These are phyloP conservation scores for Acacia confusa DNA, from an alignment of 306 rosid genomes.

Conservation along the genomic window DNA sequence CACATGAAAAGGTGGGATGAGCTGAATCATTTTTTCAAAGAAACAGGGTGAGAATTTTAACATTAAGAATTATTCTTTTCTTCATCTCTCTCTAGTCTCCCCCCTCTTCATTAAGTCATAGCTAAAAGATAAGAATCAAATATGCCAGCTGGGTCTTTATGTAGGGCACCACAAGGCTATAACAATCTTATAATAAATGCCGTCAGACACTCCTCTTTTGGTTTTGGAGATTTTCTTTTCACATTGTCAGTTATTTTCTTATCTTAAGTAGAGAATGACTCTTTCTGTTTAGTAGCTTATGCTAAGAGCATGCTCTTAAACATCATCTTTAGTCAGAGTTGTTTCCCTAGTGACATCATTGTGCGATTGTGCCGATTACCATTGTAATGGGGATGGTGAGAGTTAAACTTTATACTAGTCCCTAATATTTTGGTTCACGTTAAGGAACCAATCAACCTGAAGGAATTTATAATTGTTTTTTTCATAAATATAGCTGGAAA, in stretches of 20 bases:
- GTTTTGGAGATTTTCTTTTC: not conserved
- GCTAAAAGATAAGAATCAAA: not conserved
- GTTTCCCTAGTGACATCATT: not conserved
- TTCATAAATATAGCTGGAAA: not conserved
- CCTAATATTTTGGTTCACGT: not conserved
- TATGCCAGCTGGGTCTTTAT: not conserved
- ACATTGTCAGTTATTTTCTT: conserved; percentile 11
- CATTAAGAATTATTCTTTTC: conserved; percentile 19
- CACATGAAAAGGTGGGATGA: conserved; percentile 90
- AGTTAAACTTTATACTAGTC: not conserved
- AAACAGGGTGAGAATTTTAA: conserved; percentile 70
- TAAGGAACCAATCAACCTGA: not conserved
- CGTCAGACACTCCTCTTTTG: not conserved
- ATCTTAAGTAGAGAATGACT: conserved; percentile 5
- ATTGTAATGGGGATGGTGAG: not conserved
- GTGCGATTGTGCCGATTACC: not conserved
- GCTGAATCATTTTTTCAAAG: conserved; percentile 72
- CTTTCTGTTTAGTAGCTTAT: not conserved
- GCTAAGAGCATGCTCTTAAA: not conserved
- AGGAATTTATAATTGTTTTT: not conserved
- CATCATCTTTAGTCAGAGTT: not conserved
- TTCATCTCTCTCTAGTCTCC: not conserved
- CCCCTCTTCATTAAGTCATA: not conserved
- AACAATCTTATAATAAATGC: conserved; percentile 2
- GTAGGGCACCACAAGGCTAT: not conserved